phyloP scores from a whole-genome alignment of 805 yeast genomes.

The Candida lessepsii region DNA sequence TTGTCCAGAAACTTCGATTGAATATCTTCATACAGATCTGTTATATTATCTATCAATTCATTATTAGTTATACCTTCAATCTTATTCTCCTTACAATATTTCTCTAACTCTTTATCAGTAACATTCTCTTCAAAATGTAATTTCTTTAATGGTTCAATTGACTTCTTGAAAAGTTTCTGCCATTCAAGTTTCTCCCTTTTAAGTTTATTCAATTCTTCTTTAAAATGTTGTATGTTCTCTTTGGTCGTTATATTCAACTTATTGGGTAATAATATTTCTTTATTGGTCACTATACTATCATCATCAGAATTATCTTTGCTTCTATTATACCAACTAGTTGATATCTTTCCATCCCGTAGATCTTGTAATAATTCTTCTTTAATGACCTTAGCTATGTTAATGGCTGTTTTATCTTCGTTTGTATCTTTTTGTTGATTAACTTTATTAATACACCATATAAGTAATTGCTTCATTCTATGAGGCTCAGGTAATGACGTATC shows the following conservation, averaged over 20 bases:
- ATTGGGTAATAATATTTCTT: conserved; percentile 49
- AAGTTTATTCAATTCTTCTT: conserved; percentile 43
- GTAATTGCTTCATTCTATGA: conserved; percentile 65
- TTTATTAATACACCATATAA: conserved; percentile 66
- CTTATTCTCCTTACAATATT: conserved; percentile 5
- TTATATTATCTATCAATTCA: neutral
- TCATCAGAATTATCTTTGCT: conserved; percentile 22
- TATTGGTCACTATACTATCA: conserved; percentile 18
- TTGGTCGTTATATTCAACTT: conserved; percentile 55
- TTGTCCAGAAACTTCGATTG: conserved; percentile 17
- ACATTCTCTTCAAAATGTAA: conserved; percentile 6
- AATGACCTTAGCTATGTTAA: conserved; percentile 59
- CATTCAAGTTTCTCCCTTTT: conserved; percentile 49
- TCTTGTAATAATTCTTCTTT: conserved; percentile 62
- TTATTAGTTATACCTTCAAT: conserved; percentile 6
- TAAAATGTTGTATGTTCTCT: conserved; percentile 46
- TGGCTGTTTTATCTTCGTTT: conserved; percentile 41
- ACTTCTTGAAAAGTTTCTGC: conserved; percentile 21
- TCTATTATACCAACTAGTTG: conserved; percentile 65
- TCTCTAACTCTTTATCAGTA: conserved; percentile 1
- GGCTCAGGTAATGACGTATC: conserved; percentile 68
- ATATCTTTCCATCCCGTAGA: conserved; percentile 55
- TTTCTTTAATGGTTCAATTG: conserved; percentile 2
- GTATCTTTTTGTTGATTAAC: conserved; percentile 31
- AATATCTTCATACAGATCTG: conserved; percentile 2